A percentile compares a stretch with the other conserved stretches of the same genome.
Evolutionary conservation across 306 rosid species (phyloP).

Genomic region (Lagenaria siceraria): DNA sequence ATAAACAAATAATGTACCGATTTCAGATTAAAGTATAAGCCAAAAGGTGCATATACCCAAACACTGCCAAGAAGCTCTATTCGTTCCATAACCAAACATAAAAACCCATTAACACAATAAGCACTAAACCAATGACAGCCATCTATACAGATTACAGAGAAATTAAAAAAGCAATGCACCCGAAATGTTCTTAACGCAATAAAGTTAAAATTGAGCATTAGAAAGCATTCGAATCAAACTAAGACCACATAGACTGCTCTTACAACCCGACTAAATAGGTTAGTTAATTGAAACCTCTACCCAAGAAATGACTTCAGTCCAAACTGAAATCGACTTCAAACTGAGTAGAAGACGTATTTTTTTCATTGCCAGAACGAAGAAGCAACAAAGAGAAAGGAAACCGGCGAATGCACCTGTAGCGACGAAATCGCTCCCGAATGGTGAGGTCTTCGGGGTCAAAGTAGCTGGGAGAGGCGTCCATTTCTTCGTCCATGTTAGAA

Average conservation of each 20-base stretch:
- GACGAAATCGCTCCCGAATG: slow-evolving; percentile 52
- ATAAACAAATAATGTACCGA: not conserved
- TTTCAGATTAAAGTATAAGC: not conserved
- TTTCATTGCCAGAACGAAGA: not conserved
- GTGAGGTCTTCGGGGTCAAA: slow-evolving; percentile 70
- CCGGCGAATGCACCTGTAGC: slow-evolving; percentile 45
- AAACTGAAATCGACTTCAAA: not conserved
- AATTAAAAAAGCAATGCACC: not conserved
- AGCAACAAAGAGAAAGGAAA: not conserved
- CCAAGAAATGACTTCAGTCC: not conserved
- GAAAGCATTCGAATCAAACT: not conserved
- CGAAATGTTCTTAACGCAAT: not conserved
- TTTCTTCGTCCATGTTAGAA: not conserved
- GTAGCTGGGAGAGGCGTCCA: slow-evolving; percentile 26
- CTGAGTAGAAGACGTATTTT: not conserved
- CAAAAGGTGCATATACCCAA: not conserved
- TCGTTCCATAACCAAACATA: not conserved
- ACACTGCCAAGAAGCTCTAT: not conserved
- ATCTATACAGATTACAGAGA: not conserved
- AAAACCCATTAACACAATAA: not conserved
- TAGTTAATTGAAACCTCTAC: not conserved
- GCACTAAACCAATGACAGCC: not conserved
- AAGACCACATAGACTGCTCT: not conserved
- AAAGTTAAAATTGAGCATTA: not conserved
- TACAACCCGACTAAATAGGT: not conserved